Conservation (phyloP, 1,139 yeast genomes). For the Zygosaccharomyces sapae region DNA sequence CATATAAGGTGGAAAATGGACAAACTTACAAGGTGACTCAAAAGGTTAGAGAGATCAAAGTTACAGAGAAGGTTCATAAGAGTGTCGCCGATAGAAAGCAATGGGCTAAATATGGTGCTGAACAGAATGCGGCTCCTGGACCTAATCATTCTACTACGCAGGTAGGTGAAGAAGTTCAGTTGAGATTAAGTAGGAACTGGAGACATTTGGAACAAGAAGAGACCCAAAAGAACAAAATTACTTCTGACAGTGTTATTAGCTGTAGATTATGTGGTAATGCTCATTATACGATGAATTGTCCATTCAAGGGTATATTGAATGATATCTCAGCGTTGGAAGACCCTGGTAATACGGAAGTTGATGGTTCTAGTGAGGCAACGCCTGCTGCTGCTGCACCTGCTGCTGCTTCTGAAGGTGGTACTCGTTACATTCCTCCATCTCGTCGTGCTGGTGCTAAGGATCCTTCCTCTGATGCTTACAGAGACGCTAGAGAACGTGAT, state of each 20-base stretch:
- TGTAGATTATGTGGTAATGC: constrained; percentile 95
- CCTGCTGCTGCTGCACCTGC: constrained; percentile 28
- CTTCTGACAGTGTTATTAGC: constrained; percentile 49
- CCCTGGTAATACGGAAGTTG: constrained; percentile 39
- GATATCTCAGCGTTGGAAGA: constrained; percentile 42
- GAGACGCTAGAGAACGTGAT: constrained; percentile 62
- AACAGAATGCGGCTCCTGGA: constrained; percentile 70
- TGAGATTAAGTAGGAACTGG: constrained; percentile 69
- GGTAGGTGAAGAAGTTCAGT: constrained; percentile 75
- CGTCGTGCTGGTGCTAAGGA: constrained; percentile 50
- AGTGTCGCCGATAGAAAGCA: constrained; percentile 67
- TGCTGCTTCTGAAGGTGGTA: constrained; percentile 30
- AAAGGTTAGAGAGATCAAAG: constrained; percentile 69
- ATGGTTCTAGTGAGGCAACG: constrained; percentile 22
- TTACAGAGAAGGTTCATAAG: constrained; percentile 77
- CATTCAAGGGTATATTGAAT: constrained; percentile 87
- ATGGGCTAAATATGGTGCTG: constrained; percentile 82
- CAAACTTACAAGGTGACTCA: constrained; percentile 86
- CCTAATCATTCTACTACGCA: constrained; percentile 86
- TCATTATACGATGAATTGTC: constrained; percentile 94
- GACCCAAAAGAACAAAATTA: constrained; percentile 54
- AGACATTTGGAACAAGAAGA: constrained; percentile 61
- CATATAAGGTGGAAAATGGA: constrained; percentile 74
- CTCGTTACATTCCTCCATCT: constrained; percentile 71
- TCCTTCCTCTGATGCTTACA: constrained; percentile 41